Evolutionary conservation across 768 basidiomycete species (phyloP).

Genomic region (Psilocybe tampanensis): DNA sequence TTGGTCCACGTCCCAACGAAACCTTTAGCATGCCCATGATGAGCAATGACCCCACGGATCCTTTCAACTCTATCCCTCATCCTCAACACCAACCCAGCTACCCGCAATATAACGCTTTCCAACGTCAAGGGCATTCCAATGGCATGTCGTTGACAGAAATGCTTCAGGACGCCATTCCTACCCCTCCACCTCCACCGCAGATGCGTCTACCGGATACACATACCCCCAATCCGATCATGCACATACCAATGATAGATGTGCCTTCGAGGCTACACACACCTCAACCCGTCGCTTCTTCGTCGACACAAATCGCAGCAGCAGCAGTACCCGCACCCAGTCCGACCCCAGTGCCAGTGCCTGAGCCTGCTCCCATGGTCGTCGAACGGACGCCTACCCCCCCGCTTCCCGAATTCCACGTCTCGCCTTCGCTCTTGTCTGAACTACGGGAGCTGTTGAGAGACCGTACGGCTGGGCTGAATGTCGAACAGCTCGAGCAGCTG

Average conservation of each 20-base stretch:
- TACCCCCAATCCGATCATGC: constrained; percentile 7
- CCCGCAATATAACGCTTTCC: neutral
- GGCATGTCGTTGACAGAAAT: constrained; percentile 6
- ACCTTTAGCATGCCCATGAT: constrained; percentile 10
- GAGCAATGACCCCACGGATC: constrained; percentile 17
- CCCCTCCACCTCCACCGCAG: constrained; percentile 9
- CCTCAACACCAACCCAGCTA: constrained; percentile 1
- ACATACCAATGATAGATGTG: constrained; percentile 17
- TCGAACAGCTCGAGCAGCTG: constrained; percentile 94
- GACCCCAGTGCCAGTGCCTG: constrained; percentile 18
- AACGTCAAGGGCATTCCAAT: neutral
- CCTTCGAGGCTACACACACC: constrained; percentile 11
- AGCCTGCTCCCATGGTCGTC: constrained; percentile 47
- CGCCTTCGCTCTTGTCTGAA: constrained; percentile 47
- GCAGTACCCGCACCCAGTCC: constrained; percentile 6
- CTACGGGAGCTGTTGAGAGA: constrained; percentile 54
- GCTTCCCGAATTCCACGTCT: constrained; percentile 75
- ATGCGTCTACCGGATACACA: neutral
- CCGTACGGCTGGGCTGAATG: constrained; percentile 59
- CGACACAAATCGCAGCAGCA: too few species aligned
- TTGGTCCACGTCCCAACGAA: constrained; percentile 8
- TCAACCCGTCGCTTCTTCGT: constrained; percentile 14
- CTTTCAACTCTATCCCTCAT: constrained; percentile 14
- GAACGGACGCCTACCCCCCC: constrained; percentile 73
- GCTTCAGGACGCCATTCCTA: constrained; percentile 2